Evolutionary conservation across 2,329 filamentous ascomycete species (phyloP).

Genomic region (Dissoconium aciculare): DNA sequence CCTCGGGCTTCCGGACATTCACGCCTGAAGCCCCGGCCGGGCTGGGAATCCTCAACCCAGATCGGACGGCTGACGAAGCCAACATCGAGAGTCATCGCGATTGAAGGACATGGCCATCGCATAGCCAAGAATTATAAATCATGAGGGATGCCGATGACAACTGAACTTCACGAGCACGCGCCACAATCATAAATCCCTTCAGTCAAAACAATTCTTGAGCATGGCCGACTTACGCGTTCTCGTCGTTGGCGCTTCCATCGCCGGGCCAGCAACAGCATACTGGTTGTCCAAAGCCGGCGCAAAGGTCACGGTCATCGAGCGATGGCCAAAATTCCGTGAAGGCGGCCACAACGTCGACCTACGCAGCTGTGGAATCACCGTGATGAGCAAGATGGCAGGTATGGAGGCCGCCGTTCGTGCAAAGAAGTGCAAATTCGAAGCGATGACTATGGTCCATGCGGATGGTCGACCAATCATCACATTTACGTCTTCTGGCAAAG

Average conservation of each 20-base stretch:
- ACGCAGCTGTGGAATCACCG: constrained; percentile 22
- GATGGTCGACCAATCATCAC: constrained; percentile 19
- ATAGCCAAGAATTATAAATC: no score
- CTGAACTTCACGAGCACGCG: no score
- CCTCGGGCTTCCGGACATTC: no score
- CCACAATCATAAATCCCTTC: no score
- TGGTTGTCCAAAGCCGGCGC: constrained; percentile 14
- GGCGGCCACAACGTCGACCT: constrained; percentile 25
- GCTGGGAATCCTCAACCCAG: no score
- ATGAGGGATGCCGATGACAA: no score
- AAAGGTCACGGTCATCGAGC: constrained; percentile 15
- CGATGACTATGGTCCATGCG: constrained; percentile 18
- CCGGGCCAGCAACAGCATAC: constrained; percentile 15
- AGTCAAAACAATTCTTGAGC: no score
- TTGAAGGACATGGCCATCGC: no score
- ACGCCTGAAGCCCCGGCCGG: no score
- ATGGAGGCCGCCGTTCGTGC: constrained; percentile 21
- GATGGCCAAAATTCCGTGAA: constrained; percentile 20
- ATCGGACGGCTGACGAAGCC: no score
- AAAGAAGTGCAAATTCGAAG: constrained; percentile 16
- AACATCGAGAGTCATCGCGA: no score
- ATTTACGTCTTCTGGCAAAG: constrained; percentile 20
- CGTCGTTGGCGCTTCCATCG: constrained; percentile 14
- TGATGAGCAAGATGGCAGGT: constrained; percentile 24
- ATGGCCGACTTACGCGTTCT: constrained; percentile 10